phyloP scores from a whole-genome alignment of 192 early-diverging fungal species.

The Backusella morwellensis region DNA sequence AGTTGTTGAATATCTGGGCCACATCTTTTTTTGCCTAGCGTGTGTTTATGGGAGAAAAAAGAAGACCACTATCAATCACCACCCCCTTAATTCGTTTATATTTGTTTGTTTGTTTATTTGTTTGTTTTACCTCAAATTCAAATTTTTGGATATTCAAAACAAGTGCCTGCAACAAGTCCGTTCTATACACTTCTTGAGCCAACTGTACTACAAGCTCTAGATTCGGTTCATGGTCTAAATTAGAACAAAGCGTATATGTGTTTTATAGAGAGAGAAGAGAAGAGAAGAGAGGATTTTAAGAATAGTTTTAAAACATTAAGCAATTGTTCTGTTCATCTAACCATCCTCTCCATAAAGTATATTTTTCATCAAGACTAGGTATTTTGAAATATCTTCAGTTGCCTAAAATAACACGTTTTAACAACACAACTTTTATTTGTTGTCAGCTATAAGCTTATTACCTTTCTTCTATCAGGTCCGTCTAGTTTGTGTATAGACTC shows the following conservation, averaged over 20 bases:
- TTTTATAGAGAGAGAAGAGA: background rate
- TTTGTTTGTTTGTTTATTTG: background rate
- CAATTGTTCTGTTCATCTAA: conserved; percentile 27
- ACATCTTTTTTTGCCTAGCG: conserved; percentile 93
- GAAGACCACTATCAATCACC: background rate
- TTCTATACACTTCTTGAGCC: conserved; percentile 93
- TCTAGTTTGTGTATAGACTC: conserved; percentile 80
- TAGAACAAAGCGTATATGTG: conserved; percentile 1
- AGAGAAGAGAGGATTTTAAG: background rate
- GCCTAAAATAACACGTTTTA: conserved; percentile 55
- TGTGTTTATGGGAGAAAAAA: conserved; percentile 7
- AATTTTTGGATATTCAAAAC: conserved; percentile 88
- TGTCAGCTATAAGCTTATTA: conserved; percentile 19
- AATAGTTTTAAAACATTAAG: background rate
- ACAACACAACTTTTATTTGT: background rate
- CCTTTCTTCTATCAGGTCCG: conserved; percentile 69
- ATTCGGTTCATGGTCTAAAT: conserved; percentile 74
- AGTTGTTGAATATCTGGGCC: conserved; percentile 95
- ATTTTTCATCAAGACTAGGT: conserved; percentile 87
- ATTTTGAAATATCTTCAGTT: conserved; percentile 97
- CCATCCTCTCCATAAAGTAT: conserved; percentile 96
- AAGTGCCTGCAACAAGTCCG: conserved; percentile 85
- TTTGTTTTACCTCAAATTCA: conserved; percentile 79
- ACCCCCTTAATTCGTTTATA: background rate
- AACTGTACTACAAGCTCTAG: conserved; percentile 93